phyloP scores from a whole-genome alignment of 2,329 filamentous ascomycete species.

The Penicillium sp. region DNA sequence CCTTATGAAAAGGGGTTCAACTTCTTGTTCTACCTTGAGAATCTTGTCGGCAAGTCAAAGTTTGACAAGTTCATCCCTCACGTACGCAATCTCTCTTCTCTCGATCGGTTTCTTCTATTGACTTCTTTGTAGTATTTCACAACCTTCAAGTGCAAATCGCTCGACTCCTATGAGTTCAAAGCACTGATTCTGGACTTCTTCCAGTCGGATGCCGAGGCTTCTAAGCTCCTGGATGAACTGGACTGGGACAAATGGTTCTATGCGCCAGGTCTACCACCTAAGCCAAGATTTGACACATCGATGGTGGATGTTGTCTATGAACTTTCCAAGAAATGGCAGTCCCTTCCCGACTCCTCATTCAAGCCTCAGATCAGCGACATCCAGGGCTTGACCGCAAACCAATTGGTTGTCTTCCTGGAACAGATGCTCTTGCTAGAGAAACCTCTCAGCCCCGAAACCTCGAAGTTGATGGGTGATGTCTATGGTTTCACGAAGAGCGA shows the following conservation, averaged over 20 bases:
- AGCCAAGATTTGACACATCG: constrained; percentile 81
- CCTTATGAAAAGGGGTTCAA: constrained; percentile 97
- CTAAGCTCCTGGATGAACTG: constrained; percentile 57
- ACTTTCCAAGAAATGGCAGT: constrained; percentile 72
- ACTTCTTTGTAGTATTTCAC: constrained; percentile 58
- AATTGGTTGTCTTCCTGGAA: constrained; percentile 85
- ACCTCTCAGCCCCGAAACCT: constrained; percentile 56
- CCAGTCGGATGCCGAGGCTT: constrained; percentile 52
- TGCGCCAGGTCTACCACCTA: constrained; percentile 75
- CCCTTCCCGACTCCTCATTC: constrained; percentile 41
- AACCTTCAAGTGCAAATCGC: constrained; percentile 71
- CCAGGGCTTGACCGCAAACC: constrained; percentile 68
- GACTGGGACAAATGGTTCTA: constrained; percentile 91
- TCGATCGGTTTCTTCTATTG: background rate
- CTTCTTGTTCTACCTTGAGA: constrained; percentile 85
- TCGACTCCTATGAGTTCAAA: constrained; percentile 93
- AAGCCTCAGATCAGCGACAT: constrained; percentile 62
- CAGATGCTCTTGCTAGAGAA: constrained; percentile 59
- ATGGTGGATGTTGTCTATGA: constrained; percentile 77
- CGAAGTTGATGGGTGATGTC: constrained; percentile 61
- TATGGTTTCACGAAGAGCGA: constrained; percentile 67
- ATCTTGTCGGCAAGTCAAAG: constrained; percentile 69
- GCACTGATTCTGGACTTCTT: constrained; percentile 81
- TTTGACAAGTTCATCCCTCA: constrained; percentile 94
- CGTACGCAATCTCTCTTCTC: constrained; percentile 24